phyloP scores from a whole-genome alignment of 305 asterid genomes.

The Fraxinus floribunda region DNA sequence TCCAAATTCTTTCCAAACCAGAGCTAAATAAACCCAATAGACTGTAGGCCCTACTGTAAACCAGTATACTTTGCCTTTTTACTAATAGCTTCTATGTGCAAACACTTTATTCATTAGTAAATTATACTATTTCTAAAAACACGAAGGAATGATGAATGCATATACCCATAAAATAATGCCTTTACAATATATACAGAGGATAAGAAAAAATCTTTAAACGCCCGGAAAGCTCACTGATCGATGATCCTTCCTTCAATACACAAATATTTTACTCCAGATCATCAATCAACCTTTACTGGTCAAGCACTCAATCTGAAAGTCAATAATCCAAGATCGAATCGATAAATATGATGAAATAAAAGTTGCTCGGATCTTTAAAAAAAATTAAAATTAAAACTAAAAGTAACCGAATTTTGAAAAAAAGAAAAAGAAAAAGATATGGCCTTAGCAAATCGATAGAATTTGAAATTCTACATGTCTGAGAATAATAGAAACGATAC shows the following conservation, averaged over 20 bases:
- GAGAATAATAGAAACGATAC: constrained; percentile 2
- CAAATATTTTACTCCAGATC: constrained; percentile 33
- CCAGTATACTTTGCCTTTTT: neutral
- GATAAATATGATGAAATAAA: constrained; percentile 8
- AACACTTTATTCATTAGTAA: constrained; percentile 5
- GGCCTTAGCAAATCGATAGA: neutral
- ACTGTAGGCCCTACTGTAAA: neutral
- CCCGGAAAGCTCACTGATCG: constrained; percentile 25
- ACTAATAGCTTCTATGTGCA: neutral
- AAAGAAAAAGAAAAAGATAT: neutral
- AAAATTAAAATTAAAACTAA: constrained; percentile 10
- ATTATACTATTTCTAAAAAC: neutral
- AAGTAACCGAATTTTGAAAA: neutral
- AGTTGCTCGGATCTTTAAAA: constrained; percentile 2
- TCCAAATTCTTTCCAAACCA: constrained; percentile 17
- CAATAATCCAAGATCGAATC: constrained; percentile 18
- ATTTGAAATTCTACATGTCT: neutral
- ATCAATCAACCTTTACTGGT: constrained; percentile 26
- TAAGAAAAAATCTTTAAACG: neutral
- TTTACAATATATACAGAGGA: constrained; percentile 23
- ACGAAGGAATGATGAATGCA: constrained; percentile 14
- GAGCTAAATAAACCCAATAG: neutral
- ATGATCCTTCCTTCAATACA: constrained; percentile 21
- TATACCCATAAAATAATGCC: neutral
- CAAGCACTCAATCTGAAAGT: constrained; percentile 32